A percentile compares a stretch with the other conserved stretches of the same genome.
These are phyloP conservation scores for Collariella sp. DNA, from an alignment of 495 filamentous ascomycete species.

Conservation along the genomic window DNA sequence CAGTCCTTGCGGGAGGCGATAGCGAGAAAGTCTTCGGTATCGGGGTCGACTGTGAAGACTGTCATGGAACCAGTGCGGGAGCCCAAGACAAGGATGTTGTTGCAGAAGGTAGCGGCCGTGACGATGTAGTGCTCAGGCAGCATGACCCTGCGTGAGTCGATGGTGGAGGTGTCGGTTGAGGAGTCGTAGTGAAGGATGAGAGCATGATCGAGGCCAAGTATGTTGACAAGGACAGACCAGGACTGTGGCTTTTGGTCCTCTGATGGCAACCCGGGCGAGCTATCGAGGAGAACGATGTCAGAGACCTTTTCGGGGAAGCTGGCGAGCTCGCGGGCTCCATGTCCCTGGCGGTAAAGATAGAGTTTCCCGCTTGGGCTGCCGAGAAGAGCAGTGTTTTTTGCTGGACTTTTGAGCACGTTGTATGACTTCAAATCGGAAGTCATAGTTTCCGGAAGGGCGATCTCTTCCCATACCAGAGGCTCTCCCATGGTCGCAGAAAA, in stretches of 20 bases:
- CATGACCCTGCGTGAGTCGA: slow-evolving; percentile 10
- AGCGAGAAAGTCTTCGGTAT: slow-evolving; percentile 4
- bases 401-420: slow-evolving; percentile 34
- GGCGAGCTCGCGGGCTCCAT: slow-evolving; percentile 21
- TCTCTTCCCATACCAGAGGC: slow-evolving; percentile 32
- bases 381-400: slow-evolving; percentile 37
- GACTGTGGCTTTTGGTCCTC: not conserved
- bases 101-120: slow-evolving; percentile 28
- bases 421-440: slow-evolving; percentile 34
- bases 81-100: slow-evolving; percentile 54
- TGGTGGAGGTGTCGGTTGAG: not conserved
- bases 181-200: slow-evolving; percentile 12
- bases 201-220: slow-evolving; percentile 18
- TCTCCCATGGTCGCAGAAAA: slow-evolving; percentile 40
- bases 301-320: slow-evolving; percentile 44
- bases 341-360: slow-evolving; percentile 35
- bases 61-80: slow-evolving; percentile 41
- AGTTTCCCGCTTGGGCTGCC: slow-evolving; percentile 47
- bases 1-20: slow-evolving; percentile 25
- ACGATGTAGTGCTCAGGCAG: slow-evolving; percentile 18
- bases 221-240: slow-evolving; percentile 17
- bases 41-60: slow-evolving; percentile 12
- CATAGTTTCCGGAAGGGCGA: slow-evolving; percentile 25
- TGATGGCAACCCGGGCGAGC: not conserved
- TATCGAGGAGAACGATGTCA: slow-evolving; percentile 34